Percentiles rank a stretch among this genome's conserved stretches.
phyloP scores from a whole-genome alignment of 176 grass and related monocot species.

The Cocos nucifera region DNA sequence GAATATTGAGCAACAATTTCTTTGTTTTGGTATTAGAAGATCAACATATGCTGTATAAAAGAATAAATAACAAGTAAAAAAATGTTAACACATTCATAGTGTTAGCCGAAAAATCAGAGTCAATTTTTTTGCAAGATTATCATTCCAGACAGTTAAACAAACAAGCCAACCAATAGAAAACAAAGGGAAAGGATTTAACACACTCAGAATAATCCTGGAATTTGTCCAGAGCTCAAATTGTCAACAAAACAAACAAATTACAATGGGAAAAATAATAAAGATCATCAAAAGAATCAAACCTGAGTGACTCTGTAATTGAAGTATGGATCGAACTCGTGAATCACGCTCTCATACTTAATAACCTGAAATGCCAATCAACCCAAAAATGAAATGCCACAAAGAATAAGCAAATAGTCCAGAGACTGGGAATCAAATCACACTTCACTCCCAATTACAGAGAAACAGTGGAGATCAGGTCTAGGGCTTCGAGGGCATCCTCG shows the following conservation, averaged over 20 bases:
- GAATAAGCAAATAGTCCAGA: conserved; percentile 5
- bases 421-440: background rate
- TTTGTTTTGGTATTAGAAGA: too few relatives aligned
- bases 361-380: conserved; percentile 40
- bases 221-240: too few relatives aligned
- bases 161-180: too few relatives aligned
- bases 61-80: too few relatives aligned
- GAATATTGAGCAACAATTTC: too few relatives aligned
- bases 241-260: background rate
- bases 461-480: conserved; percentile 19
- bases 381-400: background rate
- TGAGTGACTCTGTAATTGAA: conserved; percentile 99
- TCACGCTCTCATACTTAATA: conserved; percentile 99
- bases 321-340: conserved; percentile 99
- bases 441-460: background rate
- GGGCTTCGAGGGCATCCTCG: conserved; percentile 5
- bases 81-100: too few relatives aligned
- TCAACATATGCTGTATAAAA: too few relatives aligned
- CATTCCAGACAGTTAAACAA: too few relatives aligned
- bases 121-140: too few relatives aligned
- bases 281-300: conserved; percentile 33
- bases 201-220: too few relatives aligned
- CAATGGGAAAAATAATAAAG: background rate
- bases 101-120: too few relatives aligned
- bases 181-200: too few relatives aligned